A percentile compares a stretch with the other conserved stretches of the same genome.
These are phyloP conservation scores for Anisodus tanguticus DNA, from an alignment of 257 asterid genomes.

Conservation along the genomic window DNA sequence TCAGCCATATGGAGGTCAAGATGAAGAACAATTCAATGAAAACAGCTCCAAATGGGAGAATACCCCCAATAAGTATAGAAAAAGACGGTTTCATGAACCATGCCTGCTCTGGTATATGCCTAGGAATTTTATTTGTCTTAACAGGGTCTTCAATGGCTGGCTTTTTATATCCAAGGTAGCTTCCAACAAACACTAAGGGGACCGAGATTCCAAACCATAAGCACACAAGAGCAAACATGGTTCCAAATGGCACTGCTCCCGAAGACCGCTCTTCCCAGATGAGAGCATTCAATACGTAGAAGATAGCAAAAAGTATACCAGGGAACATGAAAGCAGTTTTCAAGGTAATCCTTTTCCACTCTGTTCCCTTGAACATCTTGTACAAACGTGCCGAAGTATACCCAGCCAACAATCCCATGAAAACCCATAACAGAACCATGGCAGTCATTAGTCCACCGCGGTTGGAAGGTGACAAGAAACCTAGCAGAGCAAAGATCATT, in stretches of 20 bases:
- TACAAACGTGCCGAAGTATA: constrained; percentile 70
- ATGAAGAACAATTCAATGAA: constrained; percentile 67
- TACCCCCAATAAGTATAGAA: constrained; percentile 67
- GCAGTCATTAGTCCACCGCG: constrained; percentile 70
- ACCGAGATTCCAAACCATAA: constrained; percentile 76
- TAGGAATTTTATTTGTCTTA: constrained; percentile 66
- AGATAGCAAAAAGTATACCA: constrained; percentile 55
- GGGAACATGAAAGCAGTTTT: constrained; percentile 72
- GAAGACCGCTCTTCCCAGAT: constrained; percentile 72
- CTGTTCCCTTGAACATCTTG: constrained; percentile 70
- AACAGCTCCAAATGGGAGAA: constrained; percentile 75
- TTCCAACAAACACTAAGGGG: constrained; percentile 67
- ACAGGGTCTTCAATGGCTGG: constrained; percentile 59
- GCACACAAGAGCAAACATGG: constrained; percentile 67
- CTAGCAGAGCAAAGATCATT: constrained; percentile 63
- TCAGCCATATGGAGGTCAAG: constrained; percentile 66
- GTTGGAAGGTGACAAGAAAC: constrained; percentile 69
- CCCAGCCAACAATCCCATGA: constrained; percentile 71
- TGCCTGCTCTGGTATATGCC: constrained; percentile 72
- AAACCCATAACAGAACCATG: constrained; percentile 68
- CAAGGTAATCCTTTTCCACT: constrained; percentile 66
- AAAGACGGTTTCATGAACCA: constrained; percentile 68
- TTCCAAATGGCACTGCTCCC: constrained; percentile 69
- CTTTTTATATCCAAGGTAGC: constrained; percentile 63
- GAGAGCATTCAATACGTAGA: constrained; percentile 62